Base-by-base conservation (phyloP, 768 basidiomycete genomes). In the Phaeotremella fagi region DNA sequence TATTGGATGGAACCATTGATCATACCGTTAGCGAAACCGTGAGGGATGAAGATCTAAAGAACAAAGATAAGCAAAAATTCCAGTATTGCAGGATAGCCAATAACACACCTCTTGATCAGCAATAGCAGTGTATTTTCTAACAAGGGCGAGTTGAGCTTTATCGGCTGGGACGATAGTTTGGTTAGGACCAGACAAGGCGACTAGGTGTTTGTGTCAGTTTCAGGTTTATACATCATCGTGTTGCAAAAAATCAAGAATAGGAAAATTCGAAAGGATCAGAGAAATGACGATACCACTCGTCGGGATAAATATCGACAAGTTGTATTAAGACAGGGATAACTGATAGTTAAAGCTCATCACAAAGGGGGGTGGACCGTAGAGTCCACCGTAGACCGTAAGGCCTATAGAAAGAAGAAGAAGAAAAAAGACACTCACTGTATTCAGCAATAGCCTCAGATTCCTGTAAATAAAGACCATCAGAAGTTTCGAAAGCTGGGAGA, bases 81-180 rank as follows among this genome's bases (percentile, higher is more conserved):
- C n/a, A 51, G 53, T 12, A 49, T 20, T 22, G 52, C 26, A 25
- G 29, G 3, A 45, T 28, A 12, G 26, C 25, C 43, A 5, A 5
- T 11, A 18, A 48, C 57, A 77, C 56, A 89, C 77, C 72, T 90
- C 87, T 28, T 76, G 67, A 68, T 91, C 88, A 12, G 78, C 78
- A 52, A 88, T 83, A 62, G 85, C 83, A 48, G 80, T 68, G 90
- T 90, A 99, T 74, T 94, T 88, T 63, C 89, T 83, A 52, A 97
- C 77, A 48, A 85, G 77, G 26, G 90, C 91, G 25, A 80, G 76
- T 24, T 88, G 85, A 71, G 88, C 79, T 38, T 68, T 48, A 48
- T 79, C 79, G 43, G 79, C 68, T 45, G 90, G 88, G 27, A 91
- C 79, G 41, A 99, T 83, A 42, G 80, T 83, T 52, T 84, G 80